Conservation (phyloP, 257 asterid species). For the Fraxinus pennsylvanica region DNA sequence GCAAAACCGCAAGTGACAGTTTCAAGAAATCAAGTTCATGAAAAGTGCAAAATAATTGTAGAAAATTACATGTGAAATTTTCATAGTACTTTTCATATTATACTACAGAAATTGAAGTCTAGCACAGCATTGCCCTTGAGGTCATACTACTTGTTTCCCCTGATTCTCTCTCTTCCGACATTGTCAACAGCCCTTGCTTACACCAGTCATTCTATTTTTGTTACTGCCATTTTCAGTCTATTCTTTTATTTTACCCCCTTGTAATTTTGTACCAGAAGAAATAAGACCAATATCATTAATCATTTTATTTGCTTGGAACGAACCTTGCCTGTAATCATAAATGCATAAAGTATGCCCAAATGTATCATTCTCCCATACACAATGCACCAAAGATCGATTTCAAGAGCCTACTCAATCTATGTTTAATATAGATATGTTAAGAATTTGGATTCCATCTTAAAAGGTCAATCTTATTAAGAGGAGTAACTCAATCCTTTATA, state of each 20-base stretch:
- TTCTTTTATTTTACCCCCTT: neutral
- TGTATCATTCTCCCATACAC: neutral
- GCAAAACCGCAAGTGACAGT: neutral
- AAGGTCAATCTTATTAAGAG: too few relatives aligned
- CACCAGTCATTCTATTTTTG: neutral
- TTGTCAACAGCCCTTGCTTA: neutral
- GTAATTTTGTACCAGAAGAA: neutral
- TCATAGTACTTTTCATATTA: neutral
- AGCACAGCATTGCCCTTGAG: neutral
- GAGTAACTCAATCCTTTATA: too few relatives aligned
- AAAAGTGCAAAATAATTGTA: neutral
- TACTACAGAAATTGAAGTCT: neutral
- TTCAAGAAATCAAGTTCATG: constrained; percentile 1
- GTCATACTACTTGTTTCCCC: neutral
- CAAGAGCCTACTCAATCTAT: neutral
- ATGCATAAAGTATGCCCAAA: neutral
- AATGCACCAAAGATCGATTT: neutral
- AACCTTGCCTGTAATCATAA: neutral
- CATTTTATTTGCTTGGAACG: neutral
- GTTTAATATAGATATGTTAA: neutral
- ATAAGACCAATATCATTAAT: neutral
- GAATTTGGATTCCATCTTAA: too few relatives aligned
- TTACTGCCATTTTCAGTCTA: neutral
- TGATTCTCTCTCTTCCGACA: neutral
- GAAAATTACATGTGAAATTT: neutral